These are phyloP conservation scores for Cucurbita ficifolia DNA, from an alignment of 306 rosid genomes.

Conservation along the genomic window DNA sequence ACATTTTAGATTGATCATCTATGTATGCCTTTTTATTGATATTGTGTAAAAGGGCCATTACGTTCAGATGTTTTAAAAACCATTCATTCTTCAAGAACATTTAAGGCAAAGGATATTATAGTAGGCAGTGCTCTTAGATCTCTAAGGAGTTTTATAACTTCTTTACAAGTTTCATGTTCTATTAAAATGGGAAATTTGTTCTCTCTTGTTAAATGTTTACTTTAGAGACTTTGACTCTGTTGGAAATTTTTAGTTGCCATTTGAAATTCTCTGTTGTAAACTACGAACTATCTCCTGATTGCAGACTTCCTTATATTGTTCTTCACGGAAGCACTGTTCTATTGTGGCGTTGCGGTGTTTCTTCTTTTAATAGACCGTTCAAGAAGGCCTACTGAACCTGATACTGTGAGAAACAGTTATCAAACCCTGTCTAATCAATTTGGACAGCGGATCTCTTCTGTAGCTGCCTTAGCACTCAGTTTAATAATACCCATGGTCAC, in stretches of 20 bases:
- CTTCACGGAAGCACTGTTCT: slow-evolving; percentile 95
- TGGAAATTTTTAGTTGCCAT: neutral
- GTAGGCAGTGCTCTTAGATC: neutral
- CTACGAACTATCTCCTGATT: slow-evolving; percentile 4
- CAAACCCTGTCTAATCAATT: slow-evolving; percentile 31
- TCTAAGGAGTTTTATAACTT: neutral
- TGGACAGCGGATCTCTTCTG: slow-evolving; percentile 70
- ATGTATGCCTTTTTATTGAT: neutral
- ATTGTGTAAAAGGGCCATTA: neutral
- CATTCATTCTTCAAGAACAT: neutral
- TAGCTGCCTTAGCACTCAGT: slow-evolving; percentile 69
- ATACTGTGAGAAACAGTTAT: slow-evolving; percentile 14
- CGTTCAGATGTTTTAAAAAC: neutral
- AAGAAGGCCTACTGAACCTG: slow-evolving; percentile 40
- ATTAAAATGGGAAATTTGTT: neutral
- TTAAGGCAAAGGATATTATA: neutral
- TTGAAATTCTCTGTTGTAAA: neutral
- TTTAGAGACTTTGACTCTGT: neutral
- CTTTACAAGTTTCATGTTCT: neutral
- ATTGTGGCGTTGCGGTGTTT: slow-evolving; percentile 71
- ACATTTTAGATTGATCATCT: neutral
- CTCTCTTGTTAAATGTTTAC: neutral
- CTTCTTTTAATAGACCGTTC: slow-evolving; percentile 52
- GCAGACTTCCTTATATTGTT: slow-evolving; percentile 97
- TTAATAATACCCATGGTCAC: slow-evolving; percentile 95